These are phyloP conservation scores for Pseudozyma hubeiensis DNA, from an alignment of 1,284 basidiomycete genomes.

Conservation along the genomic window DNA sequence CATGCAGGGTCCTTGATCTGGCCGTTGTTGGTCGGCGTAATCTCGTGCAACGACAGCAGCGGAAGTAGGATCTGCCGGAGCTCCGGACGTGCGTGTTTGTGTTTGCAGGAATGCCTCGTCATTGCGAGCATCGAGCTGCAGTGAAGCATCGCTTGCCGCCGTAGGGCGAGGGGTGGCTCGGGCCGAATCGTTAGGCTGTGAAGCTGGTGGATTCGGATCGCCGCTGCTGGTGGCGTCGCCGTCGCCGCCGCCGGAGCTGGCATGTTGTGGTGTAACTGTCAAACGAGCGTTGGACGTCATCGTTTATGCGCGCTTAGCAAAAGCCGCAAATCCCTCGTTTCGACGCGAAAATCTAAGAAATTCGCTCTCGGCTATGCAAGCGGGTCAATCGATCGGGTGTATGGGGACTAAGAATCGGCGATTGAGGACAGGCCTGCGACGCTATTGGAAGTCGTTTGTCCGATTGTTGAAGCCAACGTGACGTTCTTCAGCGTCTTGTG, in stretches of 20 bases:
- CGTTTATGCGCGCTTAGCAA: constrained; percentile 15
- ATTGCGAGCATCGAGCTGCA: not conserved
- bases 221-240: not conserved
- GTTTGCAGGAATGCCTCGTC: not conserved
- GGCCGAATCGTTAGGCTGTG: not conserved
- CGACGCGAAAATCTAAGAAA: not conserved
- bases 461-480: no score
- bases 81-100: not conserved
- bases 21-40: not conserved
- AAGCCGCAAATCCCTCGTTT: not conserved
- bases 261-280: not conserved
- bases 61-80: not conserved
- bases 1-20: constrained; percentile 18
- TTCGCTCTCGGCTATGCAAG: not conserved
- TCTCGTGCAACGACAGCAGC: not conserved
- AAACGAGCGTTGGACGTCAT: constrained; percentile 6
- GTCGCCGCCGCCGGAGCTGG: not conserved
- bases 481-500: no score
- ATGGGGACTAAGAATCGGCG: no score
- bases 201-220: not conserved
- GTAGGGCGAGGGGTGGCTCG: not conserved
- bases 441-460: no score
- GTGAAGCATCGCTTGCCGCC: not conserved
- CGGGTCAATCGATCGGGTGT: no score
- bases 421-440: no score